These are phyloP conservation scores for Amyloporia xantha DNA, from an alignment of 768 basidiomycete species.

Conservation along the genomic window DNA sequence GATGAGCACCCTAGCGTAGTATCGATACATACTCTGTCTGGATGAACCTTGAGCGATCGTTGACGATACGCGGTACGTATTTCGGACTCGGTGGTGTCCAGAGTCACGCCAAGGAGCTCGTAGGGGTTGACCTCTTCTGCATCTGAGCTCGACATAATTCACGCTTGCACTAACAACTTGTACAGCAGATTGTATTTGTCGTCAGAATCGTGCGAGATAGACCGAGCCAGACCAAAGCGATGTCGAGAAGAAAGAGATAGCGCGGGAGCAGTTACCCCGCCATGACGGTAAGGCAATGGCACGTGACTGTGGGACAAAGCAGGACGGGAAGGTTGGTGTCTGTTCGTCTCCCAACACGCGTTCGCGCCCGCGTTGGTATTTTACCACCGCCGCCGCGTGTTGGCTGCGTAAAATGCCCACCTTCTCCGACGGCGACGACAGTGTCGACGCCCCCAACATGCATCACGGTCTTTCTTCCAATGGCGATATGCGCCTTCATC, in stretches of 20 bases:
- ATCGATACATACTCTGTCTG: constrained; percentile 61
- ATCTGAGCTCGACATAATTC: constrained; percentile 8
- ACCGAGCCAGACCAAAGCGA: too few species aligned
- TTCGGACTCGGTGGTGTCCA: constrained; percentile 69
- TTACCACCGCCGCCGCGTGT: background rate
- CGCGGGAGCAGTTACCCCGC: too few species aligned
- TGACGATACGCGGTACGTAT: constrained; percentile 76
- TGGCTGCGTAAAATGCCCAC: constrained; percentile 21
- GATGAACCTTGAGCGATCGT: constrained; percentile 79
- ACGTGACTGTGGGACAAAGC: too few species aligned
- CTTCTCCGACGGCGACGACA: constrained; percentile 27
- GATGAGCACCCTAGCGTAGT: background rate
- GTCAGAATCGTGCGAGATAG: too few species aligned
- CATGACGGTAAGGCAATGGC: too few species aligned
- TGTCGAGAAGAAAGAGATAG: too few species aligned
- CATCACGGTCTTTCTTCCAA: constrained; percentile 10
- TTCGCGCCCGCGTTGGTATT: background rate
- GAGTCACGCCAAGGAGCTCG: constrained; percentile 54
- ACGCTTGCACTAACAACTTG: too few species aligned
- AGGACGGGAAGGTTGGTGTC: too few species aligned
- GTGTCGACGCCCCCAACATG: constrained; percentile 11
- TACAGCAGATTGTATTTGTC: too few species aligned
- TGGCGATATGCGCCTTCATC: constrained; percentile 31
- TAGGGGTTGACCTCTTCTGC: constrained; percentile 71
- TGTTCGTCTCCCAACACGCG: background rate